Evolutionary conservation across 768 basidiomycete genomes (phyloP).

Genomic region (Serendipita vermifera): DNA sequence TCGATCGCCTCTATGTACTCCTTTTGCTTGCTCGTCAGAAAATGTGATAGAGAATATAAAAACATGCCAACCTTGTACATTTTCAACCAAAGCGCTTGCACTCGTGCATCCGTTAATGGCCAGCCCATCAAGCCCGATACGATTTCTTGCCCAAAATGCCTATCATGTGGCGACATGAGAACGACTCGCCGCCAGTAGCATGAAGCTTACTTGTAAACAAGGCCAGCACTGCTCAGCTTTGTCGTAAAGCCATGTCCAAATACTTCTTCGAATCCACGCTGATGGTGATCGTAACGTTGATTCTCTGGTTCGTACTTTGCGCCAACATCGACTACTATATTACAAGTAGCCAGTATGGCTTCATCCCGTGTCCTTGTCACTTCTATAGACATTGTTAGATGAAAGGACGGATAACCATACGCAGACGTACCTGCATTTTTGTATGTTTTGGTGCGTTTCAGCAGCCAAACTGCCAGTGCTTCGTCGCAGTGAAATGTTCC

Average conservation of each 20-base stretch:
- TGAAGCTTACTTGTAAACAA: constrained; percentile 92
- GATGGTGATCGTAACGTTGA: constrained; percentile 89
- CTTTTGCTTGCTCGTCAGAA: constrained; percentile 26
- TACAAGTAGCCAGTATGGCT: constrained; percentile 56
- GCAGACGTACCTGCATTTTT: constrained; percentile 49
- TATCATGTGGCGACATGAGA: constrained; percentile 21
- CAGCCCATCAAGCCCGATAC: constrained; percentile 49
- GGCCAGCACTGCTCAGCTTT: constrained; percentile 83
- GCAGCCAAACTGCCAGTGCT: constrained; percentile 82
- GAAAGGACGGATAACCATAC: neutral
- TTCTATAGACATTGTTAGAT: constrained; percentile 26
- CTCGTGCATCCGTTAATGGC: constrained; percentile 42
- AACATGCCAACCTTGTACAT: constrained; percentile 53
- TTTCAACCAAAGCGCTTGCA: constrained; percentile 72
- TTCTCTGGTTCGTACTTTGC: constrained; percentile 72
- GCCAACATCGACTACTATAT: constrained; percentile 95
- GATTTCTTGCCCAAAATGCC: constrained; percentile 83
- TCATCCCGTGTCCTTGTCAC: constrained; percentile 66
- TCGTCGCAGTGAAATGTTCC: constrained; percentile 98
- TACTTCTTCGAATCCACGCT: constrained; percentile 79
- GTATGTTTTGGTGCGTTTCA: constrained; percentile 65
- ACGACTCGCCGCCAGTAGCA: neutral
- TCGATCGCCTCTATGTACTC: constrained; percentile 93
- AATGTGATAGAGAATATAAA: neutral
- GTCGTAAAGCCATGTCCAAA: constrained; percentile 82